phyloP scores from a whole-genome alignment of 2,329 filamentous ascomycete genomes.

The Myriosclerotinia curreyana region DNA sequence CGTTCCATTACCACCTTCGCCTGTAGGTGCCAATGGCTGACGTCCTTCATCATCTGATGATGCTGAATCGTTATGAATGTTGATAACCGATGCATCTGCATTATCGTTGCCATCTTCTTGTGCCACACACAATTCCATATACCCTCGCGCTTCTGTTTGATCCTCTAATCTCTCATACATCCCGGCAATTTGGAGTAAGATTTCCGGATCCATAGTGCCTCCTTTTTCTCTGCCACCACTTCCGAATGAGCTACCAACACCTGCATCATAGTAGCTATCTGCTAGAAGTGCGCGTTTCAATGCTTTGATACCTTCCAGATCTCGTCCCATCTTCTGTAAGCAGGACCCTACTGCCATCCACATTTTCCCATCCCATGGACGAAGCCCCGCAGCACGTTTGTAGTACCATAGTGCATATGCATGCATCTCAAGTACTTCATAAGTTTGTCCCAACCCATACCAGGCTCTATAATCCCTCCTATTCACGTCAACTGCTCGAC shows the following conservation, averaged over 20 bases:
- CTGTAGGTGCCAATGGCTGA: conserved; percentile 33
- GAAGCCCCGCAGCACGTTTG: conserved; percentile 85
- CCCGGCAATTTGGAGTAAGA: conserved; percentile 81
- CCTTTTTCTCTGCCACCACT: conserved; percentile 48
- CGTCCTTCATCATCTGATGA: conserved; percentile 46
- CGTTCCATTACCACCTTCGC: conserved; percentile 53
- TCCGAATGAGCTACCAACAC: conserved; percentile 44
- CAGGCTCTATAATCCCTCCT: conserved; percentile 94
- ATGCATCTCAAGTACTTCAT: conserved; percentile 97
- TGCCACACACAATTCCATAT: conserved; percentile 93
- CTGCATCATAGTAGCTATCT: conserved; percentile 78
- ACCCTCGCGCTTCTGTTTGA: conserved; percentile 76
- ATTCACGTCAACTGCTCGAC: conserved; percentile 92
- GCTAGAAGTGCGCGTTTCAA: conserved; percentile 88
- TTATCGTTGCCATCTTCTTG: conserved; percentile 76
- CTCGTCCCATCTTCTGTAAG: conserved; percentile 81
- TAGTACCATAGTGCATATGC: conserved; percentile 98
- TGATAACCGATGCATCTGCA: conserved; percentile 48
- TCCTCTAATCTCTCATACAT: conserved; percentile 83
- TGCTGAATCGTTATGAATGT: conserved; percentile 47
- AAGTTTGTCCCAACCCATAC: conserved; percentile 96
- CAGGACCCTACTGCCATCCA: conserved; percentile 96
- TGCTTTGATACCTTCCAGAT: conserved; percentile 89
- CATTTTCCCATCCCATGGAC: conserved; percentile 98
- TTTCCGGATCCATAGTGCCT: conserved; percentile 76